Base-by-base conservation (phyloP, 805 yeast species). In the Spathaspora hagerdaliae region DNA sequence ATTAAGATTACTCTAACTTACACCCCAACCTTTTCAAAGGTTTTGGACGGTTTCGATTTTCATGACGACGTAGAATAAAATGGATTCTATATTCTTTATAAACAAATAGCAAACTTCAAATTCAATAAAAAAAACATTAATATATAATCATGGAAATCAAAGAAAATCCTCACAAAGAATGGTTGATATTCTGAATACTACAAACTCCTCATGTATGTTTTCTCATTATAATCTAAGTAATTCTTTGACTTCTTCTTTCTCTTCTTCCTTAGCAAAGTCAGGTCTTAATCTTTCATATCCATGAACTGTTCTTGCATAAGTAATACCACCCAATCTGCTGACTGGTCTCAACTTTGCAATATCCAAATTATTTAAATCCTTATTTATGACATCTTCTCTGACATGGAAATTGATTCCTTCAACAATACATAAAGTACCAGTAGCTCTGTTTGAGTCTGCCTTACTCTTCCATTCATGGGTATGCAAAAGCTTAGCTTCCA, bases 401-500 rank as follows among this genome's bases (percentile, higher is more conserved):
- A 68, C 74, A 56, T 81, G 86, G 60, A 79, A 77, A 34, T 74
- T 63, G 31, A 81, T 67, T 19, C 82, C 87, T 60, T 82, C 85
- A 9, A 79, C 68, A 38, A 79, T 64, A 11, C 64, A 54, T 14
- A 74, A 51, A 0, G 68, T 63, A 3, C 79, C 77, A 1, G 75
- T 61, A 6, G 54, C 53, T 32, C 47, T 58, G 1, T 51, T 44
- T 1, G 75, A 71, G 40, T 67, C 67, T 6, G 38, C 39, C 44
- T 66, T 70, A 4, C 83, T 72, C 14, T 49, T 60, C 73, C 76
- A 75, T 10, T 73, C 72, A 51, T 76, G 78, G 4, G 56, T 47
- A 36, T 66, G 63, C 13, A 78, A 47, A 35, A 80, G 60, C 55
- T 74, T 79, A 29, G 75, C 78, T 57, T 82, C 87, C 11, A 82